Base-by-base conservation (phyloP, 192 early-diverging fungal species). In the Podila clonocystis region DNA sequence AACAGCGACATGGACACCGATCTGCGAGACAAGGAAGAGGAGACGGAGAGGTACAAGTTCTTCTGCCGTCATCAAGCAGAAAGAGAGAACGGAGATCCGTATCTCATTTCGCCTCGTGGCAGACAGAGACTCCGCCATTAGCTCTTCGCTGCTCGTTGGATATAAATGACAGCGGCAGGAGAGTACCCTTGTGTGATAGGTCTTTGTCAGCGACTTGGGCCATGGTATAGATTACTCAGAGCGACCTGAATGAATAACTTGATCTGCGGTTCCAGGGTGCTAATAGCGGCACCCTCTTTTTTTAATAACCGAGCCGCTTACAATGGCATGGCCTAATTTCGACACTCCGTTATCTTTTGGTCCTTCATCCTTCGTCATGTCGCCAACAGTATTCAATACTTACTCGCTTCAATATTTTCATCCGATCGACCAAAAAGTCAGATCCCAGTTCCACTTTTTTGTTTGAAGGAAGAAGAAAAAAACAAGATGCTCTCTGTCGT, bases 331-430 rank as follows among this genome's bases (percentile, higher is more conserved):
- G 22, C 11, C 34, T 22, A 26, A 9, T 55, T 55, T 55, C 52
- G n/a, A 55, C 52, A 55, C 52, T 55, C 52, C 52, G 52, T 55
- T 55, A 55, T 55, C 52, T 55, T 26, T n/a, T 55, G 5, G 52
- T 55, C 9, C 17, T 22, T 55, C 8, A 2, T 55, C 9, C 52
- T 55, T 22, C 50, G 5, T 22, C 24, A 26, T 55, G 52, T 55
- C 52, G 20, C 52, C 9, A n/a, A 55, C 52, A 26, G 4, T 55
- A 55, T 55, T 55, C 52, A 24, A 12, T 55, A 17, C 24, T 36
- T 36, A 9, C 13, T 50, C 5, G 1, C 17, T 8, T 13, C 17
- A 24, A 55, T 24, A 55, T 9, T 55, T 55, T 55, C 24, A 24
- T 26, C n/a, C 52, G 20, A 55, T 55, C 24, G 52, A 55, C 20